Percentiles rank a stretch among this genome's conserved stretches.
phyloP scores from a whole-genome alignment of 495 filamentous ascomycete species.

The Daldinia vernicosa region DNA sequence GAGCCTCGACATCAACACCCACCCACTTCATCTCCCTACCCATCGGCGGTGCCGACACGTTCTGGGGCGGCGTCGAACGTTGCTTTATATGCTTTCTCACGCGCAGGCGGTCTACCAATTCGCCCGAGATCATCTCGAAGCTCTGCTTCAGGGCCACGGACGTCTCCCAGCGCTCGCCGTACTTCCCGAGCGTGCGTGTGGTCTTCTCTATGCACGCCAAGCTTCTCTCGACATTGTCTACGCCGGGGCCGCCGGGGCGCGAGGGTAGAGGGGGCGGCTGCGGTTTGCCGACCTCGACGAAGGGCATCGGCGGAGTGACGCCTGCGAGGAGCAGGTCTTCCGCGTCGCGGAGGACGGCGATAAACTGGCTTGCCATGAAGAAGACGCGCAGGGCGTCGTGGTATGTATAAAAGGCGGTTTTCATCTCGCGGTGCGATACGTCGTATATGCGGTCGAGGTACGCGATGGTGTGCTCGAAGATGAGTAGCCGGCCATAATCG shows the following conservation, averaged over 20 bases:
- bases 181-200: conserved; percentile 54
- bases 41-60: conserved; percentile 27
- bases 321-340: conserved; percentile 59
- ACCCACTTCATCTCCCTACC: conserved; percentile 53
- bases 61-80: conserved; percentile 35
- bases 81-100: conserved; percentile 45
- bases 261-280: conserved; percentile 51
- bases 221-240: conserved; percentile 57
- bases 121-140: conserved; percentile 55
- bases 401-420: conserved; percentile 71
- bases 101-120: conserved; percentile 47
- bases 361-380: conserved; percentile 75
- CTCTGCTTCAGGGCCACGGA: conserved; percentile 51
- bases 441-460: conserved; percentile 71
- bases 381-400: conserved; percentile 77
- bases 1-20: conserved; percentile 48
- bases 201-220: conserved; percentile 56
- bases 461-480: conserved; percentile 82
- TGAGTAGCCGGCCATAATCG: conserved; percentile 73
- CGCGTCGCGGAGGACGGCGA: conserved; percentile 69
- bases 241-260: conserved; percentile 36
- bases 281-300: conserved; percentile 46
- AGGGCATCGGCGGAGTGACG: conserved; percentile 42
- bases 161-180: conserved; percentile 62
- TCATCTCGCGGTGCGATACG: conserved; percentile 59